Base-by-base conservation (phyloP, 345 rosid genomes). In the Heritiera littoralis region DNA sequence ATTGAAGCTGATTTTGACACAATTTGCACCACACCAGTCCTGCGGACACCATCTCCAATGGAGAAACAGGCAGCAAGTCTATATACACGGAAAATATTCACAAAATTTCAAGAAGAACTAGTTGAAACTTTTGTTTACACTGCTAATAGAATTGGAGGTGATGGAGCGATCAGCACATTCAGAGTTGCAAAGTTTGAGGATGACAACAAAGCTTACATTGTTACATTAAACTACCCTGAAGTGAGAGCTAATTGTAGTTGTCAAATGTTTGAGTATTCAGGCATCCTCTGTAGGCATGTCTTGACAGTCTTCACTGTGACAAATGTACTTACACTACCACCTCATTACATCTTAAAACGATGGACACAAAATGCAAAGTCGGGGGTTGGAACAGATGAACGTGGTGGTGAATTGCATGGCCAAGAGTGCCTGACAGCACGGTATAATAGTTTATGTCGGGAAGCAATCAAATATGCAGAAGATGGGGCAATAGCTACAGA, bases 241-340 rank as follows among this genome's bases (percentile, higher is more conserved):
- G 81, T 90, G 93, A 87, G 81, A 86, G 99, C 97, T 80, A 92
- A 85, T 82, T 97, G 99, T 76, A 97, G 98, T 86, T 97, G 99
- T 81, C 97, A 84, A 81, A 94, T 94, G 99, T 97, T 96, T 78
- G 92, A 96, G 85, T 92, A 92, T 84, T 90, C 92, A 0, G 98
- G 99, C 77, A 84, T 96, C 80, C 92, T 97, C 48, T 97, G 99
- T 77, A 88, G 94, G 83, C 99, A 94, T 88, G 88, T 94, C 84
- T 90, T 97, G 91, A 97, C 99, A 52, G 99, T 97, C 75, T 97
- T 97, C 86, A 93, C 98, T 0, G 98, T 97, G 51, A 90, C 99
- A 83, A 97, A 94, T 86, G 91, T 97, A 74, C 97, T 90, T 80
- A 94, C 95, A 8, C 83, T 97, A 80, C 92, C 97, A 56, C 13